phyloP scores from a whole-genome alignment of 1,139 yeast genomes.

The Nakaseomyces kungkrabaensis region DNA sequence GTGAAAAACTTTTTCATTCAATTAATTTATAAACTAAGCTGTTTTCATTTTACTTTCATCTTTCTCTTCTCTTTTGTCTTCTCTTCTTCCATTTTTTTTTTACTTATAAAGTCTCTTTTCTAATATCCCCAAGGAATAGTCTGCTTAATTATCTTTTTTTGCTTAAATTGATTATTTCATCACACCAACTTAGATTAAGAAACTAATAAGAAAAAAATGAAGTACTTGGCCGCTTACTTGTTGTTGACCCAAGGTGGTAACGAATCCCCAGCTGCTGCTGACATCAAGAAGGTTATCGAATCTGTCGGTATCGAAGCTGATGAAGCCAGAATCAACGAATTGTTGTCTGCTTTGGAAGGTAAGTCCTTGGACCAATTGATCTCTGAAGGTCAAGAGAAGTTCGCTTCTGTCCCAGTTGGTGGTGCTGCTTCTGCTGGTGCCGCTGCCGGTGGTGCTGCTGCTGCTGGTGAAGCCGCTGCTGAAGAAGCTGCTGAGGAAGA shows the following conservation, averaged over 20 bases:
- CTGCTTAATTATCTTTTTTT: conserved; percentile 19
- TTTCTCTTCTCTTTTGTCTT: background rate
- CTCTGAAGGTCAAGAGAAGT: conserved; percentile 91
- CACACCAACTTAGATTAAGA: conserved; percentile 5
- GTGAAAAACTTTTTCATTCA: background rate
- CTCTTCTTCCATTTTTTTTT: background rate
- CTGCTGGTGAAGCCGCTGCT: conserved; percentile 62
- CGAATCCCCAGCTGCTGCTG: conserved; percentile 85
- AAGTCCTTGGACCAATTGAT: conserved; percentile 81
- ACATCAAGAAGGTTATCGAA: conserved; percentile 79
- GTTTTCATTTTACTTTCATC: background rate
- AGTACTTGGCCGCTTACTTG: conserved; percentile 88
- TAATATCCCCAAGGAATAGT: conserved; percentile 30
- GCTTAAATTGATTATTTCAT: conserved; percentile 33
- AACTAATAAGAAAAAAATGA: conserved; percentile 51
- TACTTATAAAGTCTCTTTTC: conserved; percentile 1
- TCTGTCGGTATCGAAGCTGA: conserved; percentile 95
- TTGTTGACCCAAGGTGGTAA: conserved; percentile 81
- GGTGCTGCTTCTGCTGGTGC: conserved; percentile 81
- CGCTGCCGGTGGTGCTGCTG: conserved; percentile 61
- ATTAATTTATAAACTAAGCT: conserved; percentile 1
- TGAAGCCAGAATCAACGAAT: conserved; percentile 74
- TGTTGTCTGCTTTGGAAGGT: conserved; percentile 89
- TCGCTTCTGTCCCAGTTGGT: conserved; percentile 96
- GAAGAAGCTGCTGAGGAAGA: conserved; percentile 48